These are phyloP conservation scores for Haplosporangium sp. DNA, from an alignment of 371 early-diverging fungal genomes.

Conservation along the genomic window DNA sequence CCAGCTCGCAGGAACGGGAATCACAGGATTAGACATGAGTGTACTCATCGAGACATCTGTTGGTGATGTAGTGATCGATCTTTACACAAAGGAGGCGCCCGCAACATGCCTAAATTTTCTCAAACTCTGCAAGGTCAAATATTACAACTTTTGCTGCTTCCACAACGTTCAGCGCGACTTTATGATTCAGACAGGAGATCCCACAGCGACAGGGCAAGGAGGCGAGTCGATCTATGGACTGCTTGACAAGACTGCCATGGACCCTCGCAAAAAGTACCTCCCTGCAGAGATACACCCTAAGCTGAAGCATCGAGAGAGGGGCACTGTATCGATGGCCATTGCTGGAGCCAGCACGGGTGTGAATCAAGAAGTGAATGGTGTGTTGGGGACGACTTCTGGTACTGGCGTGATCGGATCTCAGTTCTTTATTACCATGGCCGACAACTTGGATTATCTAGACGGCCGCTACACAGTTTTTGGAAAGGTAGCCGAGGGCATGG, in stretches of 20 bases:
- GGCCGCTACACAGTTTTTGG: slow-evolving; percentile 99
- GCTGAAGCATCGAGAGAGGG: slow-evolving; percentile 85
- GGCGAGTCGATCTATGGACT: slow-evolving; percentile 83
- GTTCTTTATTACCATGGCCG: slow-evolving; percentile 95
- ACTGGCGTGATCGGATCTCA: slow-evolving; percentile 85
- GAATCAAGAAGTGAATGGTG: slow-evolving; percentile 35
- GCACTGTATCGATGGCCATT: slow-evolving; percentile 91
- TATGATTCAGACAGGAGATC: slow-evolving; percentile 92
- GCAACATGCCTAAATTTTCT: slow-evolving; percentile 87
- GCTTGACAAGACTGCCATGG: slow-evolving; percentile 57
- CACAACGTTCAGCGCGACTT: slow-evolving; percentile 91
- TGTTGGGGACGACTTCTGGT: slow-evolving; percentile 54
- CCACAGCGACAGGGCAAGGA: slow-evolving; percentile 83
- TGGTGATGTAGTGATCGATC: slow-evolving; percentile 95
- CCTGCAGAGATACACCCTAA: slow-evolving; percentile 87
- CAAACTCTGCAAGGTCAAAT: slow-evolving; percentile 94
- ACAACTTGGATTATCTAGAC: slow-evolving; percentile 91
- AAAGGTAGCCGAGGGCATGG: slow-evolving; percentile 93
- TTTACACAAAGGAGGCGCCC: slow-evolving; percentile 83
- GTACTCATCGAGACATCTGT: slow-evolving; percentile 92
- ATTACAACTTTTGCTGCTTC: slow-evolving; percentile 91
- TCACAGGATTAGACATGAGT: slow-evolving; percentile 41
- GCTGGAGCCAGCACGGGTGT: slow-evolving; percentile 53
- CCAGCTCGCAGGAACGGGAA: not conserved
- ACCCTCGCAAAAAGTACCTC: slow-evolving; percentile 68